Evolutionary conservation across 441 rosid species (phyloP).

Genomic region (Populus tomentosa): DNA sequence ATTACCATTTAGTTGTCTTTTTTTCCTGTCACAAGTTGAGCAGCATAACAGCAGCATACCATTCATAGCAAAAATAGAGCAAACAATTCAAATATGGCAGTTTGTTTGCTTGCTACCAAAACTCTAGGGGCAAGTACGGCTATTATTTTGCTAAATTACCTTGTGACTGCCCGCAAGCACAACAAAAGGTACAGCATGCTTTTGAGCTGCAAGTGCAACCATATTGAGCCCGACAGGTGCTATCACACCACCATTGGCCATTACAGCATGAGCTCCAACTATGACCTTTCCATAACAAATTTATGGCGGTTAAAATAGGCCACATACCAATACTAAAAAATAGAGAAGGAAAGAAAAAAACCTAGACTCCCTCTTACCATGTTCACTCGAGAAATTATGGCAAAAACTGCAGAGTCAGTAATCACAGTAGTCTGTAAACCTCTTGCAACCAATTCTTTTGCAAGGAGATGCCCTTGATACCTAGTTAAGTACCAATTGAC

Average conservation of each 20-base stretch:
- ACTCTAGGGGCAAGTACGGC: neutral
- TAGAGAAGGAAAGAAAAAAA: neutral
- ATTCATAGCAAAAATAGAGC: neutral
- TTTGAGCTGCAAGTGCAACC: constrained; percentile 99
- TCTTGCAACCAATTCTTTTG: constrained; percentile 87
- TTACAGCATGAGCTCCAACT: constrained; percentile 97
- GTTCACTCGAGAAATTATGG: constrained; percentile 95
- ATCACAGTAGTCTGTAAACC: constrained; percentile 92
- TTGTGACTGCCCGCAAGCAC: constrained; percentile 98
- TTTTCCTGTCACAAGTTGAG: neutral
- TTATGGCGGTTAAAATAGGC: constrained; percentile 8
- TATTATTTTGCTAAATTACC: constrained; percentile 36
- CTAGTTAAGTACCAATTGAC: constrained; percentile 29
- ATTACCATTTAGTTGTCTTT: neutral
- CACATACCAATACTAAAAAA: neutral
- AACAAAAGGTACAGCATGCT: constrained; percentile 98
- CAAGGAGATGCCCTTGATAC: constrained; percentile 93
- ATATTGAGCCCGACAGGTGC: constrained; percentile 97
- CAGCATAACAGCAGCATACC: neutral
- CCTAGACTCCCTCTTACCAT: constrained; percentile 45
- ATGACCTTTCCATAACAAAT: constrained; percentile 59
- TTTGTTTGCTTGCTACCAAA: neutral
- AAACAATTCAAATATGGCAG: neutral
- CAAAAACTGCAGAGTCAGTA: constrained; percentile 97
- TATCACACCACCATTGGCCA: constrained; percentile 98